These are phyloP conservation scores for Amylostereum areolatum DNA, from an alignment of 1,284 basidiomycete species.

Conservation along the genomic window DNA sequence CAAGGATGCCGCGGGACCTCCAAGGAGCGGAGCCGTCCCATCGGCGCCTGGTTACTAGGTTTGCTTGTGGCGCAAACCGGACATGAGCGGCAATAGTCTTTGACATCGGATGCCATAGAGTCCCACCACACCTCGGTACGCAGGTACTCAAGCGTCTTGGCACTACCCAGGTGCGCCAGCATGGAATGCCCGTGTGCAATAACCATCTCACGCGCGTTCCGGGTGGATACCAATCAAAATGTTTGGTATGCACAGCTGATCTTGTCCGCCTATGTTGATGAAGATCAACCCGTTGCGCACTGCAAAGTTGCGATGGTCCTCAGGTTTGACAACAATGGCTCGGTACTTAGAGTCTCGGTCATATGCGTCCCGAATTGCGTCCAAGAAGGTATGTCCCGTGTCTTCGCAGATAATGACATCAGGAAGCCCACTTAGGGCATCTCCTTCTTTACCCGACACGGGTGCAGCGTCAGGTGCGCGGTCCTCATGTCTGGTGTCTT, in stretches of 20 bases:
- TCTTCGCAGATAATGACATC: no score
- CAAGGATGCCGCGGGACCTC: slow-evolving; percentile 19
- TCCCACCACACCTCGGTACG: slow-evolving; percentile 25
- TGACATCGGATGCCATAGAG: slow-evolving; percentile 17
- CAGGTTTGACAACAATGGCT: slow-evolving; percentile 7
- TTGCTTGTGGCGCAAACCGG: slow-evolving; percentile 20
- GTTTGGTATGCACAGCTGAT: slow-evolving; percentile 21
- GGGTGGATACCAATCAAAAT: slow-evolving; percentile 11
- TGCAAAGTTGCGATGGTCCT: slow-evolving; percentile 15
- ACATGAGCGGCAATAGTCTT: slow-evolving; percentile 20
- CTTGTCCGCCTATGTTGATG: slow-evolving; percentile 1
- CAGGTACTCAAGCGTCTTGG: slow-evolving; percentile 22
- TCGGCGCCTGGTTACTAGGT: slow-evolving; percentile 17
- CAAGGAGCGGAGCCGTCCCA: slow-evolving; percentile 20
- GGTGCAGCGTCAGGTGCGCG: no score
- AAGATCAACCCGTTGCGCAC: slow-evolving; percentile 15
- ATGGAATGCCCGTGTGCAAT: slow-evolving; percentile 24
- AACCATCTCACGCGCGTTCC: slow-evolving; percentile 17
- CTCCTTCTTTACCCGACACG: no score
- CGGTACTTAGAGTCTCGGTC: slow-evolving; percentile 11
- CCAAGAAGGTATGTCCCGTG: no score
- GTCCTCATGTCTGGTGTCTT: no score
- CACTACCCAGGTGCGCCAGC: slow-evolving; percentile 21
- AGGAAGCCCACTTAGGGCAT: no score
- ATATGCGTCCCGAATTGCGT: no score